Evolutionary conservation across 1,284 basidiomycete species (phyloP).

Genomic region (Cystobasidiaceae sp.): DNA sequence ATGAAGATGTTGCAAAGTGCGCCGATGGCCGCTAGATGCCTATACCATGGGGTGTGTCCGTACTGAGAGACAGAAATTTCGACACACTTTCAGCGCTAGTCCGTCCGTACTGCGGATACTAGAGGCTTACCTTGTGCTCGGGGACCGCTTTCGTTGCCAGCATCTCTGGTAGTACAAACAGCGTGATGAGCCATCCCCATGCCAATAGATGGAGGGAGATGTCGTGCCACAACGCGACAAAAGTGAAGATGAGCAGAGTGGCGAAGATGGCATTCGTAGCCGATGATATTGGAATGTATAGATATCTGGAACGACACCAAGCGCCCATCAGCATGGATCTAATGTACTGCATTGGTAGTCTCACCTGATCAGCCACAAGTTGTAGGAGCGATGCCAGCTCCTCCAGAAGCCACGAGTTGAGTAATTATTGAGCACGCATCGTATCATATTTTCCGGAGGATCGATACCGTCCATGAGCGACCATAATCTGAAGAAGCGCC

Average conservation of each 20-base stretch:
- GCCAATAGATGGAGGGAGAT: constrained; percentile 78
- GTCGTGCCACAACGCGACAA: constrained; percentile 99
- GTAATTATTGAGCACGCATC: constrained; percentile 98
- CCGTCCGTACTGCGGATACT: background rate
- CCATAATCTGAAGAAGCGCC: constrained; percentile 97
- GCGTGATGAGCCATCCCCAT: constrained; percentile 93
- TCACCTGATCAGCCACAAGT: constrained; percentile 88
- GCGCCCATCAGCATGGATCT: background rate
- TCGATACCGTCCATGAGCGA: constrained; percentile 83
- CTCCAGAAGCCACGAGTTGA: constrained; percentile 91
- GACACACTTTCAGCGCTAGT: background rate
- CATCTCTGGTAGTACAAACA: constrained; percentile 88
- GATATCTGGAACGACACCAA: constrained; percentile 59
- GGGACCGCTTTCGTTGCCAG: constrained; percentile 51
- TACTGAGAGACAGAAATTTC: constrained; percentile 53
- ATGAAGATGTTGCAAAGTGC: constrained; percentile 79
- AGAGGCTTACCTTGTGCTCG: constrained; percentile 30
- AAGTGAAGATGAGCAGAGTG: constrained; percentile 81
- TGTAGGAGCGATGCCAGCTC: constrained; percentile 93
- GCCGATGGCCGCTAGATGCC: constrained; percentile 77
- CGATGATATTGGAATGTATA: constrained; percentile 91
- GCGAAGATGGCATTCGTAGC: constrained; percentile 59
- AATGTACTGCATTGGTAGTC: constrained; percentile 24
- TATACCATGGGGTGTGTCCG: constrained; percentile 66
- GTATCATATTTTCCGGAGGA: constrained; percentile 96